Evolutionary conservation across 1,139 yeast genomes (phyloP).

Genomic region (Kodamaea ohmeri): DNA sequence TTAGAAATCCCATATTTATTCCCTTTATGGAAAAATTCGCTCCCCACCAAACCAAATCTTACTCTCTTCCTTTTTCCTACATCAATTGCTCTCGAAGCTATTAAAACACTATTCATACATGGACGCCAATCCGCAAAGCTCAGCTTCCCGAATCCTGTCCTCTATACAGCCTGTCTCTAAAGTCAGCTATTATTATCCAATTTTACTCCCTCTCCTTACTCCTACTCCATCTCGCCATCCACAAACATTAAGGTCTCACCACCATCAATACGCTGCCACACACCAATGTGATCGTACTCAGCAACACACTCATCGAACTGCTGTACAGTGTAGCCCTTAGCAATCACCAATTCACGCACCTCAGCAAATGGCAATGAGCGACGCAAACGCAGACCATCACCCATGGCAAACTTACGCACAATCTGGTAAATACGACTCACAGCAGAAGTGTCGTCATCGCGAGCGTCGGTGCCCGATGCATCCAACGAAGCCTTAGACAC

Average conservation of each 20-base stretch:
- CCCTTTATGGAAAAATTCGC: no score
- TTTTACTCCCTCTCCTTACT: no score
- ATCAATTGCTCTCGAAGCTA: no score
- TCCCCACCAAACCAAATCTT: no score
- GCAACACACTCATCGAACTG: constrained; percentile 74
- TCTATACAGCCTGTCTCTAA: no score
- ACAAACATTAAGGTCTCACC: constrained; percentile 53
- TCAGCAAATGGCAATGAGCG: constrained; percentile 53
- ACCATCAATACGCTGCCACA: constrained; percentile 75
- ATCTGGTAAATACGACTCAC: constrained; percentile 62
- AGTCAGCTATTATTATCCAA: no score
- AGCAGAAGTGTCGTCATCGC: constrained; percentile 50
- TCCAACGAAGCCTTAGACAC: constrained; percentile 83
- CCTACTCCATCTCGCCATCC: constrained; percentile 24
- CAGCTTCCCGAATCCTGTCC: no score
- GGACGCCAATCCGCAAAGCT: no score
- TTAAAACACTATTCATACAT: no score
- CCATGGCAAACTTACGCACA: constrained; percentile 50
- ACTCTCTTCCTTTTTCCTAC: no score
- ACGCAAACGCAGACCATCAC: constrained; percentile 42
- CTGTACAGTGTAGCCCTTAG: constrained; percentile 80
- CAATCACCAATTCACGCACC: constrained; percentile 67
- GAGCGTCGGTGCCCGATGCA: constrained; percentile 44
- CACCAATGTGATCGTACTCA: constrained; percentile 68
- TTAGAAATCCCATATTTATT: no score